phyloP scores from a whole-genome alignment of 768 basidiomycete genomes.

The Boletus speciosus region DNA sequence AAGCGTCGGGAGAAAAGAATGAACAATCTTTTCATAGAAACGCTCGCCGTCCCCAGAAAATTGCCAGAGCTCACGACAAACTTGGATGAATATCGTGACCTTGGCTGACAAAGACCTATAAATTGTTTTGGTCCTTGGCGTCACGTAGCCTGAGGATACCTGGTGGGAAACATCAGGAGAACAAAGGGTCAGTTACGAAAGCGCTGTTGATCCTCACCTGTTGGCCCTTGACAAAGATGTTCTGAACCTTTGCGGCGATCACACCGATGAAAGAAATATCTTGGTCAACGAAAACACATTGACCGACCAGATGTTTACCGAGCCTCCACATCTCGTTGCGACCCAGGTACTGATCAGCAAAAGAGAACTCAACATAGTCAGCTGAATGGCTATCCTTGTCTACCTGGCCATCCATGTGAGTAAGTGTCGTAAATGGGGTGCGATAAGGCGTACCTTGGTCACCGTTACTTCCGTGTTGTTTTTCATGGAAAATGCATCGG shows the following conservation, averaged over 20 bases:
- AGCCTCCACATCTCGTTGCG: conserved; percentile 97
- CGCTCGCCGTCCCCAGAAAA: conserved; percentile 96
- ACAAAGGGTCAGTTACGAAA: not conserved
- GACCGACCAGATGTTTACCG: conserved; percentile 73
- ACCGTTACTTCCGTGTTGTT: conserved; percentile 71
- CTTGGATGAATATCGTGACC: conserved; percentile 92
- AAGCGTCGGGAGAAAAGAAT: conserved; percentile 89
- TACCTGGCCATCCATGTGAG: conserved; percentile 44
- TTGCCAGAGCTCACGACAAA: conserved; percentile 94
- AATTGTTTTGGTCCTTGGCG: conserved; percentile 79
- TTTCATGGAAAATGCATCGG: conserved; percentile 65
- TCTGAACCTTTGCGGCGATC: conserved; percentile 77
- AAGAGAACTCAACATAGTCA: conserved; percentile 84
- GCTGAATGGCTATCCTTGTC: conserved; percentile 61
- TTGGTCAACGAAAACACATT: conserved; percentile 80
- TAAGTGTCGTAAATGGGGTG: conserved; percentile 1
- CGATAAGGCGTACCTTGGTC: conserved; percentile 51
- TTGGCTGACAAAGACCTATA: conserved; percentile 90
- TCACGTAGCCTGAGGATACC: conserved; percentile 82
- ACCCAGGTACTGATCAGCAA: conserved; percentile 93
- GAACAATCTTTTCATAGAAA: conserved; percentile 95
- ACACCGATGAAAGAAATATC: conserved; percentile 83
- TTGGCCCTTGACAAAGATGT: conserved; percentile 67
- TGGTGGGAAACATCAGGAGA: conserved; percentile 26
- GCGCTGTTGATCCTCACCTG: conserved; percentile 41